phyloP scores from a whole-genome alignment of 345 rosid genomes.

The Pistacia integerrima region DNA sequence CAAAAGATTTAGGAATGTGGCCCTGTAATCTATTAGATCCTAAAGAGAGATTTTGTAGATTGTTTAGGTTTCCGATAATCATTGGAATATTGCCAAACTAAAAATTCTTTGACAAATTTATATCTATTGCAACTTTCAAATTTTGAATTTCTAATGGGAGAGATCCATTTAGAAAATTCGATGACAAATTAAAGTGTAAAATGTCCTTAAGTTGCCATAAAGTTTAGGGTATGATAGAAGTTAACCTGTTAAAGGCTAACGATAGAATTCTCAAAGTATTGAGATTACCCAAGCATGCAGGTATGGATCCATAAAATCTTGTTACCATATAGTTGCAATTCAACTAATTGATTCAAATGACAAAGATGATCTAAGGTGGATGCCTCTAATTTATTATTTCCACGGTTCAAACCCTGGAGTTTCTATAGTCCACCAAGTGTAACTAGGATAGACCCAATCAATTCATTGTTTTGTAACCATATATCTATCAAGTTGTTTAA shows the following conservation, averaged over 20 bases:
- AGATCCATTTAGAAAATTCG: slow-evolving; percentile 11
- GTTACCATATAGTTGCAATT: not conserved
- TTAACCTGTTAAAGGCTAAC: not conserved
- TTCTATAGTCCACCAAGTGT: slow-evolving; percentile 5
- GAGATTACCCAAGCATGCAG: slow-evolving; percentile 15
- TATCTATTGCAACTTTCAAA: not conserved
- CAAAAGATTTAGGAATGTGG: slow-evolving; percentile 16
- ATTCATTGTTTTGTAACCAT: not conserved
- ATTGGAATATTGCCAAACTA: slow-evolving; percentile 11
- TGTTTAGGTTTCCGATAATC: not conserved
- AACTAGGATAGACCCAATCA: slow-evolving; percentile 17
- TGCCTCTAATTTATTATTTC: slow-evolving; percentile 2
- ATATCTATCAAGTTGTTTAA: slow-evolving; percentile 10
- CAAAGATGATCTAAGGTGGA: slow-evolving; percentile 10
- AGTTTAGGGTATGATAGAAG: slow-evolving; percentile 2
- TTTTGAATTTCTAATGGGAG: not conserved
- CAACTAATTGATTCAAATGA: not conserved
- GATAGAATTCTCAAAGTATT: slow-evolving; percentile 9
- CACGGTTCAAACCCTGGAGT: slow-evolving; percentile 3
- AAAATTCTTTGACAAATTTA: slow-evolving; percentile 16
- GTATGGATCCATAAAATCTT: slow-evolving; percentile 10
- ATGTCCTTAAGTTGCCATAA: slow-evolving; percentile 17
- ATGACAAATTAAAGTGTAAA: not conserved
- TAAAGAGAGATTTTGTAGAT: not conserved
- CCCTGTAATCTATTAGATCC: slow-evolving; percentile 10